phyloP scores from a whole-genome alignment of 2,329 filamentous ascomycete genomes.

The Bipolaris bicolor region DNA sequence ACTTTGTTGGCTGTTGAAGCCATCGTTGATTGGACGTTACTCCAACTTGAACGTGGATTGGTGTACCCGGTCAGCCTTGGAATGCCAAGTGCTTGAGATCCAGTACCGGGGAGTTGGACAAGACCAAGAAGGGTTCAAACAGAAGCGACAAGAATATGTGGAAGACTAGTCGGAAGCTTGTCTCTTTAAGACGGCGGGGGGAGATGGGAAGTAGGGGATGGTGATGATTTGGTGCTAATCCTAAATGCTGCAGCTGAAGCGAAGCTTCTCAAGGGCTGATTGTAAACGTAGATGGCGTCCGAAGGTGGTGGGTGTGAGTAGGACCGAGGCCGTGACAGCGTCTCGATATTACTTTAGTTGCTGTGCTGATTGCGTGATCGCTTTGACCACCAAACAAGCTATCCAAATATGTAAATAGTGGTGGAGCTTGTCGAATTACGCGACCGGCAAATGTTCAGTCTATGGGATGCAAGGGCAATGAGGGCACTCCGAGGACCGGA shows the following conservation, averaged over 20 bases:
- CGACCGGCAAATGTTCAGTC: constrained; percentile 5
- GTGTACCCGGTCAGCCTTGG: constrained; percentile 17
- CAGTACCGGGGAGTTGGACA: constrained; percentile 19
- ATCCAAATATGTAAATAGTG: constrained; percentile 2
- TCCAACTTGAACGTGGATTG: constrained; percentile 6
- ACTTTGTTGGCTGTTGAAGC: constrained; percentile 58
- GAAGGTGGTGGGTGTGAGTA: constrained; percentile 19
- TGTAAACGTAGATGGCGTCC: constrained; percentile 9
- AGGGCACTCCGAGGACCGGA: constrained; percentile 1
- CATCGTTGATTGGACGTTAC: constrained; percentile 23
- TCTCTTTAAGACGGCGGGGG: constrained; percentile 26
- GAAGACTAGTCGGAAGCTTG: constrained; percentile 33
- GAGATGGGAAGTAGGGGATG: constrained; percentile 14
- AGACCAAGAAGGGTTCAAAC: constrained; percentile 35
- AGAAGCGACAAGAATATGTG: constrained; percentile 30
- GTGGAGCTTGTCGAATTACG: constrained; percentile 4
- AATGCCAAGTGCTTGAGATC: constrained; percentile 21
- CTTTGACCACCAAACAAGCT: constrained; percentile 3
- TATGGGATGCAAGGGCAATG: constrained; percentile 5
- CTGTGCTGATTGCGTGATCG: constrained; percentile 8
- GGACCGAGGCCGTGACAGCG: neutral
- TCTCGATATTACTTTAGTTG: constrained; percentile 5
- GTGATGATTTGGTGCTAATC: constrained; percentile 13
- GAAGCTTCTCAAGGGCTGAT: neutral
- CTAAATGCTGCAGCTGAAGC: neutral